Evolutionary conservation across 1,284 basidiomycete species (phyloP).

Genomic region (Athelia sp.): DNA sequence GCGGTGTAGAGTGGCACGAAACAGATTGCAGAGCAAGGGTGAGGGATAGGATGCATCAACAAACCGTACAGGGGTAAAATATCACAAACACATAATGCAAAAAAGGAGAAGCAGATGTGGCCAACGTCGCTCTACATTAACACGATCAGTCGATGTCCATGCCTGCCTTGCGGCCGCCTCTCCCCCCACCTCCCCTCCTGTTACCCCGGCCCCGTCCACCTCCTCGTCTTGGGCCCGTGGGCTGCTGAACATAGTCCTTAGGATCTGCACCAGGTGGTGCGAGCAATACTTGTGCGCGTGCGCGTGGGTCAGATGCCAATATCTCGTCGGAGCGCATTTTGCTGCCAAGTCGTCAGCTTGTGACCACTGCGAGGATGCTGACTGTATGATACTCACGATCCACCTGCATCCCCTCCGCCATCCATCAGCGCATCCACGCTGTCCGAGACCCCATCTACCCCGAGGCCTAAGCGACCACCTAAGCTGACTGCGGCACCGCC

Average conservation of each 20-base stretch:
- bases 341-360: constrained; percentile 31
- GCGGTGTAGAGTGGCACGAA: too few relatives aligned
- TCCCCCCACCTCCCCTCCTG: constrained; percentile 29
- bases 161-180: constrained; percentile 29
- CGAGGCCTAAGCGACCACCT: constrained; percentile 48
- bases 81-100: too few relatives aligned
- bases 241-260: constrained; percentile 41
- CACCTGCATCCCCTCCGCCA: constrained; percentile 31
- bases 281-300: constrained; percentile 63
- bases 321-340: constrained; percentile 85
- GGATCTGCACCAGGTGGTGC: constrained; percentile 66
- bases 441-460: constrained; percentile 51
- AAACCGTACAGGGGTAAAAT: too few relatives aligned
- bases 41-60: too few relatives aligned
- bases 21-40: too few relatives aligned
- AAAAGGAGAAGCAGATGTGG: too few relatives aligned
- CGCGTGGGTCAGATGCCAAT: constrained; percentile 59
- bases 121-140: constrained; percentile 1
- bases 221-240: too few relatives aligned
- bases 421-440: constrained; percentile 68
- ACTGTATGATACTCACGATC: constrained; percentile 48
- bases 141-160: constrained; percentile 25
- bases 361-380: not conserved
- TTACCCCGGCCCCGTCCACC: constrained; percentile 24
- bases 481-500: constrained; percentile 50